phyloP scores from a whole-genome alignment of 2,329 filamentous ascomycete species.

The Venturia pyrina region DNA sequence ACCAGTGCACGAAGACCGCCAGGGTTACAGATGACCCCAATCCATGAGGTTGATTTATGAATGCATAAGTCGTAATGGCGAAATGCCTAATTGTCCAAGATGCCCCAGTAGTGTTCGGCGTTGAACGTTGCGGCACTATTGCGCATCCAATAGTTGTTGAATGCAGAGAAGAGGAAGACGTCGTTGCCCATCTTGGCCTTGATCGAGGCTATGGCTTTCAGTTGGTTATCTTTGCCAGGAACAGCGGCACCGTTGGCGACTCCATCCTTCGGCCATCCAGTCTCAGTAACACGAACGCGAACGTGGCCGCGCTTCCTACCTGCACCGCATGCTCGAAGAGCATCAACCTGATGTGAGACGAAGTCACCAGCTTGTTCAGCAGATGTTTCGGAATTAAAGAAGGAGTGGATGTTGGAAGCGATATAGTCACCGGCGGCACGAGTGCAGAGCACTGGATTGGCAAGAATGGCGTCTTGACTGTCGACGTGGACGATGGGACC shows the following conservation, averaged over 20 bases:
- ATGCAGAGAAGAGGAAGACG: constrained; percentile 67
- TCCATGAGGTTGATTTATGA: background rate
- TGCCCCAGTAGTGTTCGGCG: constrained; percentile 71
- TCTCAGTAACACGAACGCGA: constrained; percentile 66
- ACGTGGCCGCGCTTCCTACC: constrained; percentile 32
- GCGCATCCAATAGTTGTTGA: constrained; percentile 71
- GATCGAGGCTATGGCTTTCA: constrained; percentile 54
- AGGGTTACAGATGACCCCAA: background rate
- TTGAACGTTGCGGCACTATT: constrained; percentile 52
- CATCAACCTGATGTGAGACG: constrained; percentile 44
- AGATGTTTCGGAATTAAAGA: constrained; percentile 59
- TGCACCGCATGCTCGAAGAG: constrained; percentile 30
- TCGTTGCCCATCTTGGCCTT: constrained; percentile 47
- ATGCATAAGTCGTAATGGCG: background rate
- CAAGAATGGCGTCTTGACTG: constrained; percentile 58
- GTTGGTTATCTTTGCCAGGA: constrained; percentile 57
- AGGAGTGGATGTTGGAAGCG: constrained; percentile 73
- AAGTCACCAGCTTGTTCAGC: constrained; percentile 58
- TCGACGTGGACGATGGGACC: constrained; percentile 74
- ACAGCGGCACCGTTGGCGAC: constrained; percentile 56
- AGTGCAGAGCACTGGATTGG: constrained; percentile 57
- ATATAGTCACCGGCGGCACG: constrained; percentile 60
- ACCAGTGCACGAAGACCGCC: background rate
- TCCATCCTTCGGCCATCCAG: constrained; percentile 72
- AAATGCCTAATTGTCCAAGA: constrained; percentile 22